phyloP scores from a whole-genome alignment of 2,329 filamentous ascomycete species.

The Xylariales sp. region DNA sequence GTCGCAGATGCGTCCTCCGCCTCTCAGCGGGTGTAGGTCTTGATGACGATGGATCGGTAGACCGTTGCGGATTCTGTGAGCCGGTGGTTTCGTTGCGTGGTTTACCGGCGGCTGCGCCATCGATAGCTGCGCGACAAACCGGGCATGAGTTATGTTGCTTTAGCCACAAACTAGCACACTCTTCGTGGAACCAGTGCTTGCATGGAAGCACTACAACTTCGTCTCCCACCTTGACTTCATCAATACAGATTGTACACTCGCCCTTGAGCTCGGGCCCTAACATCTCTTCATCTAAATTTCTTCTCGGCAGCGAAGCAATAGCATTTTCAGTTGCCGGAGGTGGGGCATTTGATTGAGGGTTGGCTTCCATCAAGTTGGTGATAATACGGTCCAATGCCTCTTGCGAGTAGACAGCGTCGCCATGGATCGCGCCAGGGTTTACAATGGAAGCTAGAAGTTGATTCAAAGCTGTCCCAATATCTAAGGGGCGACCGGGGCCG shows the following conservation, averaged over 20 bases:
- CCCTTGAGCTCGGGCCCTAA: slow-evolving; percentile 73
- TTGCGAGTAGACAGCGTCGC: slow-evolving; percentile 90
- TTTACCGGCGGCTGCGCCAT: slow-evolving; percentile 51
- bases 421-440: slow-evolving; percentile 65
- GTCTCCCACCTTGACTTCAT: slow-evolving; percentile 78
- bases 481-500: slow-evolving; percentile 32
- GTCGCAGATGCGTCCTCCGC: slow-evolving; percentile 41
- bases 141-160: slow-evolving; percentile 94
- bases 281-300: slow-evolving; percentile 76
- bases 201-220: slow-evolving; percentile 85
- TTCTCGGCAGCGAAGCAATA: slow-evolving; percentile 78
- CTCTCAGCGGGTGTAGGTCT: slow-evolving; percentile 38
- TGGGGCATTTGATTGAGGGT: slow-evolving; percentile 79
- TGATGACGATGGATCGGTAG: slow-evolving; percentile 35
- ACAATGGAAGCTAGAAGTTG: slow-evolving; percentile 66
- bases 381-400: slow-evolving; percentile 92
- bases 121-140: slow-evolving; percentile 74
- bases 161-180: slow-evolving; percentile 86
- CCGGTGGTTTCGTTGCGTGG: slow-evolving; percentile 33
- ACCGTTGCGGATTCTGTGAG: slow-evolving; percentile 16
- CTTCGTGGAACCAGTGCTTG: slow-evolving; percentile 91
- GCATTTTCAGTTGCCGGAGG: slow-evolving; percentile 82
- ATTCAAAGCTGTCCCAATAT: slow-evolving; percentile 57
- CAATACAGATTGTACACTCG: slow-evolving; percentile 96
- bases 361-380: slow-evolving; percentile 86